Evolutionary conservation across 2,329 filamentous ascomycete species (phyloP), one percentile per base, ranked within the genome.

Genomic region (Penicillium sp.): DNA sequence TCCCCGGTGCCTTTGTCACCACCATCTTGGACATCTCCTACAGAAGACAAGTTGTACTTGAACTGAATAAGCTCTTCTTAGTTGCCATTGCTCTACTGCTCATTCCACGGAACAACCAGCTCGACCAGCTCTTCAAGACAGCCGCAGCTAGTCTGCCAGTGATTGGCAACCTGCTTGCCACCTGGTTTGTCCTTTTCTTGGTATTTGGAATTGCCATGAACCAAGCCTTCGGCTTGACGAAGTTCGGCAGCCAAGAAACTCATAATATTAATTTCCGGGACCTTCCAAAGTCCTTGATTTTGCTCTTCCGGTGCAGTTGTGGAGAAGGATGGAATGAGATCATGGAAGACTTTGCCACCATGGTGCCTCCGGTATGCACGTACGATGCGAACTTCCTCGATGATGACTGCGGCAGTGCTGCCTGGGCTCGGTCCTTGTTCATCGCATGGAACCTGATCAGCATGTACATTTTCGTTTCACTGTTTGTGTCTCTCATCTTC

Each of bases 391-490:
- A 82, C 34, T 97, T 96, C 73, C 93, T 92, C 67, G 79, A 90
- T 37, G 94, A 91, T 66, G 95, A 99, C 75, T 99, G 94, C 68
- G 94, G 94, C 54, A 96, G 93, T 75, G 84, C 87, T 47, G 83
- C 86, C 34, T 99, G 94, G 92, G 92, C 94, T 7, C 83, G 92
- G 48, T 85, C 87, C 29, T 80, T 99, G 9, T 99, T 99, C 78
- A 92, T 97, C 54, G 86, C 89, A 4, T 99, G 94, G 94, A 99
- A 99, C 78, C 93, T 99, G 67, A 83, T 99, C 75, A 97, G 93
- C 89, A 99, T 99, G 94, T 99, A 99, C 77, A 96, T 99, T 67
- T 99, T 99, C 68, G 93, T 97, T 69, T 97, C 93, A 69, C 79
- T 99, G 70, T 99, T 99, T 73, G 93, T 99, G 55, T 99, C 94